Evolutionary conservation across 352 stramenopile genomes (phyloP), one percentile per base, ranked within the genome.

Genomic region (Hyaloperonospora brassicae): DNA sequence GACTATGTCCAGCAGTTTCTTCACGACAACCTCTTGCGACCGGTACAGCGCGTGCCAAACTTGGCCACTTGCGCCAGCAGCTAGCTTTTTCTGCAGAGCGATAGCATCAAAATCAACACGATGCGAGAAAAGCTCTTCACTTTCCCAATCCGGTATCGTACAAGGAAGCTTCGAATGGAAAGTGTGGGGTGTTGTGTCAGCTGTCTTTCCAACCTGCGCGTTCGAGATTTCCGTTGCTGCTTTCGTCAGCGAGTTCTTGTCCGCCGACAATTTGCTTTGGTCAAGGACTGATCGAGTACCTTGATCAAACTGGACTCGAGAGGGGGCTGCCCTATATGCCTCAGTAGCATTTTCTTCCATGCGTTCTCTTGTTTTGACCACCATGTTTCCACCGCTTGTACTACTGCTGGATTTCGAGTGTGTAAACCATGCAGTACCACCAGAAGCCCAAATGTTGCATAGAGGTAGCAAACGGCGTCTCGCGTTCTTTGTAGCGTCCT

Each of bases 71-170:
- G 65, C 72, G 1, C 71, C 71, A 27, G 54, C 53, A 10, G 66
- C 66, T 34, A 81, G 51, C 22, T 63, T 62, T 45, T 70, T 52
- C 21, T 64, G 13, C 24, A 70, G 70, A 12, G 52, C 34, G 36
- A 73, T 70, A 13, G 57, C 17, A 39, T 67, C 57, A 44, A 59
- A 76, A 39, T 86, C 76, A 2, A 88, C 52, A 9, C 68, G 62
- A 47, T 71, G 76, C 22, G 63, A 63, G 14, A 88, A 62, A 8
- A 88, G 62, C 38, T 79, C 74, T 35, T 86, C 73, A 42, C 86
- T 73, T 31, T 80, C 68, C 75, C 76, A 88, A 47, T 86, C 69
- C 14, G 54, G 46, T 23, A 51, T 36, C 11, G 61, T 39, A 25
- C 45, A 55, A 0, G 61, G 55, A 17, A 67, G 45, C 22, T 66